phyloP scores from a whole-genome alignment of 257 asterid genomes.

The Striga asiatica region DNA sequence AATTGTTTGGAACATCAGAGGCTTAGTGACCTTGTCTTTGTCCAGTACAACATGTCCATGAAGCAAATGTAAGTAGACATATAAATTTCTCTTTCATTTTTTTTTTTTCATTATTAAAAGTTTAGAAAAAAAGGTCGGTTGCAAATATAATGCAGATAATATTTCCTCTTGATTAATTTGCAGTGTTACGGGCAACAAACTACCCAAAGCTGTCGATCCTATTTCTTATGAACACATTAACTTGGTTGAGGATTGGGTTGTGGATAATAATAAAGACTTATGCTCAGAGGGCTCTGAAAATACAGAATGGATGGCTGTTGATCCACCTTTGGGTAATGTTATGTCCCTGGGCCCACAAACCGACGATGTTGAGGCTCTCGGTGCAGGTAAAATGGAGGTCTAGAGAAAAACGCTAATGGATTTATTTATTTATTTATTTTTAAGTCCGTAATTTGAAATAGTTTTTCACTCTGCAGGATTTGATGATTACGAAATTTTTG shows the following conservation, averaged over 20 bases:
- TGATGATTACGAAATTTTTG: constrained; percentile 69
- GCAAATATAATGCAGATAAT: constrained; percentile 1
- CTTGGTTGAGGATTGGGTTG: constrained; percentile 68
- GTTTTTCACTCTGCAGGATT: constrained; percentile 47
- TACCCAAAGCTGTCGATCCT: constrained; percentile 47
- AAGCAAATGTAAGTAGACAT: constrained; percentile 54
- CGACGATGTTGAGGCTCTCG: constrained; percentile 71
- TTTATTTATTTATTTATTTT: background rate
- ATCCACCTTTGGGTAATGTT: constrained; percentile 60
- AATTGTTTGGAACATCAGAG: constrained; percentile 78
- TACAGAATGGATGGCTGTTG: constrained; percentile 68
- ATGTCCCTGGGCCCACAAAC: constrained; percentile 38
- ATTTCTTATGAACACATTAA: constrained; percentile 47
- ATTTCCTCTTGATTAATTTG: constrained; percentile 15
- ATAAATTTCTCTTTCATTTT: background rate
- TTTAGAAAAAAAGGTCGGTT: constrained; percentile 7
- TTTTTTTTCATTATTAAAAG: background rate
- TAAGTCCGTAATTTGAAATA: background rate
- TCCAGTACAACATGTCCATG: constrained; percentile 66
- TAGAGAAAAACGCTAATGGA: background rate
- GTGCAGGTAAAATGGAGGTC: constrained; percentile 42
- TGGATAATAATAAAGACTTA: constrained; percentile 36
- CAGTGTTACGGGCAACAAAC: constrained; percentile 35
- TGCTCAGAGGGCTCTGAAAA: constrained; percentile 35
- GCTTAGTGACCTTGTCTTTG: constrained; percentile 64